Evolutionary conservation across 257 asterid genomes (phyloP).

Genomic region (Solanum neorickii): DNA sequence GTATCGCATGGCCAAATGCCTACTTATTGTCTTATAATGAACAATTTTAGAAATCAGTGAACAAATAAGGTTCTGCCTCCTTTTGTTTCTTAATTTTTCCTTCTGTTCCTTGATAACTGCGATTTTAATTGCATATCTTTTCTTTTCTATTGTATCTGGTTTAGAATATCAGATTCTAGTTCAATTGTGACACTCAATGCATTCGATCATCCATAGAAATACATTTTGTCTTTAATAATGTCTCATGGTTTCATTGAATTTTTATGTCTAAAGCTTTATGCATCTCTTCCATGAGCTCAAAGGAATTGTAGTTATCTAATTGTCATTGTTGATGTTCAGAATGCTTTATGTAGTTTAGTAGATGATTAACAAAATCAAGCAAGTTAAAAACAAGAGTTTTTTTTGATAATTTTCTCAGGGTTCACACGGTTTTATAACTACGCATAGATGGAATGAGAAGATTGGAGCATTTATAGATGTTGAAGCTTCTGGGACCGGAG

Average conservation of each 20-base stretch:
- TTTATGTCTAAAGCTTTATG: neutral
- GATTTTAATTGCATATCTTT: neutral
- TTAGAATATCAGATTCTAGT: neutral
- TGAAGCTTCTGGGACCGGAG: slow-evolving; percentile 98
- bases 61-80: neutral
- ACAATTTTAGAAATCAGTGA: neutral
- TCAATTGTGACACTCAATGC: neutral
- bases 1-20: too few relatives aligned
- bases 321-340: neutral
- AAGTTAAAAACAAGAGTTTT: neutral
- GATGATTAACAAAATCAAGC: neutral
- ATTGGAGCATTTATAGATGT: slow-evolving; percentile 77
- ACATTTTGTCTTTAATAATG: neutral
- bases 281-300: neutral
- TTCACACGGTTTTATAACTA: slow-evolving; percentile 93
- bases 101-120: neutral
- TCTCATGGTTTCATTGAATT: neutral
- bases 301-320: neutral
- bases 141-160: neutral
- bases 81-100: neutral
- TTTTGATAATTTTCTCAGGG: slow-evolving; percentile 38
- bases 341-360: neutral
- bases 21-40: neutral
- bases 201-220: neutral
- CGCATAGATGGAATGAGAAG: slow-evolving; percentile 87